Conservation (phyloP, 495 filamentous ascomycete species). For the Penicillium argentinense region DNA sequence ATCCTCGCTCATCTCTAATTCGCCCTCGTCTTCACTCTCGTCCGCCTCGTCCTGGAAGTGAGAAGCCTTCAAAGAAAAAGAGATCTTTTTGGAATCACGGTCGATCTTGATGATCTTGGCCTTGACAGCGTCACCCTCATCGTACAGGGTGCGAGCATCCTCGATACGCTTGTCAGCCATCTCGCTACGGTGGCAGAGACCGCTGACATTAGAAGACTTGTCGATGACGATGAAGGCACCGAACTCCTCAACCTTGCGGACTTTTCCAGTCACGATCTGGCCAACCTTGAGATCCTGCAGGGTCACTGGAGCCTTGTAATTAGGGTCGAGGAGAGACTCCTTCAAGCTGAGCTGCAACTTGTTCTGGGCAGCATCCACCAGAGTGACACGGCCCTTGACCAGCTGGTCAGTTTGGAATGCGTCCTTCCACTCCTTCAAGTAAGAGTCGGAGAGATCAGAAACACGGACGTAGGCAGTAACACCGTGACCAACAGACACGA, state of each 20-base stretch:
- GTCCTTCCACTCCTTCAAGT: conserved; percentile 95
- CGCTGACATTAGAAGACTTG: conserved; percentile 79
- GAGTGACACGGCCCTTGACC: conserved; percentile 79
- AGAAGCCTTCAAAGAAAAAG: conserved; percentile 87
- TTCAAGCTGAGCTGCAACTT: conserved; percentile 86
- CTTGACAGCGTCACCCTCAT: conserved; percentile 87
- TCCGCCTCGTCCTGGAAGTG: conserved; percentile 73
- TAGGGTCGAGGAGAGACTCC: conserved; percentile 74
- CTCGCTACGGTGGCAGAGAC: conserved; percentile 86
- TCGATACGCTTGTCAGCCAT: conserved; percentile 79
- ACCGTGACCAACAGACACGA: conserved; percentile 73
- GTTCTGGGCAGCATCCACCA: conserved; percentile 60
- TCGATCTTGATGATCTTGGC: conserved; percentile 83
- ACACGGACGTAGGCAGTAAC: conserved; percentile 81
- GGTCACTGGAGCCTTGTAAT: conserved; percentile 67
- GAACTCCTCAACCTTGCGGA: conserved; percentile 90
- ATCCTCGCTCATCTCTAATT: conserved; percentile 47
- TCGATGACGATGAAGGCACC: conserved; percentile 93
- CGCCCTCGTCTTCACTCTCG: conserved; percentile 50
- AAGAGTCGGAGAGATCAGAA: conserved; percentile 85
- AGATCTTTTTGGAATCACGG: conserved; percentile 68
- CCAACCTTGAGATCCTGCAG: conserved; percentile 74
- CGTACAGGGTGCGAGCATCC: conserved; percentile 80
- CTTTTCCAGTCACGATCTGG: conserved; percentile 79
- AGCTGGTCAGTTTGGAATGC: conserved; percentile 81